These are phyloP conservation scores for Penstemon davidsonii DNA, from an alignment of 257 asterid genomes.

Conservation along the genomic window DNA sequence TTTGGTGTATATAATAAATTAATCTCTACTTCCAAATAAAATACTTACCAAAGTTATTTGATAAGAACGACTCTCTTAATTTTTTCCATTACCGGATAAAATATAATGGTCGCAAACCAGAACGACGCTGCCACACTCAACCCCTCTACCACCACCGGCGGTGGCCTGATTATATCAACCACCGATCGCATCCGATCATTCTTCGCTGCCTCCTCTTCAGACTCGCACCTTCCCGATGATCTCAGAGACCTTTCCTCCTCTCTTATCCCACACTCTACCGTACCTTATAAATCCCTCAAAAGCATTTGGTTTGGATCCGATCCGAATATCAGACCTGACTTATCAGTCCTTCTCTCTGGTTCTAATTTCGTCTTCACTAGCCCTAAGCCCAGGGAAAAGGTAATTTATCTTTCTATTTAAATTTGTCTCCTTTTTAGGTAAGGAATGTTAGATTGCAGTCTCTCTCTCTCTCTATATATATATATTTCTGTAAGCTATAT, in stretches of 20 bases:
- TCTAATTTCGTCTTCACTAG: constrained; percentile 57
- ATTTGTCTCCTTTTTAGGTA: no score
- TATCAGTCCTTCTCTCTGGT: constrained; percentile 47
- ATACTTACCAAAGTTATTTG: no score
- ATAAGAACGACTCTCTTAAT: no score
- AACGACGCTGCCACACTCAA: constrained; percentile 29
- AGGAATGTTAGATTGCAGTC: no score
- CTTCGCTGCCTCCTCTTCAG: constrained; percentile 49
- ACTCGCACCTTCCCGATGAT: constrained; percentile 48
- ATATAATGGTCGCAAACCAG: constrained; percentile 26
- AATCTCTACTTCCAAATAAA: no score
- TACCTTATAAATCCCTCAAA: constrained; percentile 64
- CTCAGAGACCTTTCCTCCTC: constrained; percentile 60
- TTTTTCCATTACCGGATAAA: no score
- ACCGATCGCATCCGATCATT: constrained; percentile 61
- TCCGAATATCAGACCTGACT: constrained; percentile 45
- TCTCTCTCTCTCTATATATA: no score
- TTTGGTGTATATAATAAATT: no score
- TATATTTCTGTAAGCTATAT: no score
- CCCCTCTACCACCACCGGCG: constrained; percentile 28
- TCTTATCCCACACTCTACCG: constrained; percentile 40
- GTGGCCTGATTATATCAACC: constrained; percentile 50
- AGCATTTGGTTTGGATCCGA: constrained; percentile 63
- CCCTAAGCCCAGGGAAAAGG: constrained; percentile 89
- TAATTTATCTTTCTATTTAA: constrained; percentile 1